A percentile compares a stretch with the other conserved stretches of the same genome.
Conservation (phyloP, 2,329 filamentous ascomycete genomes). For the Curvularia lunata region DNA sequence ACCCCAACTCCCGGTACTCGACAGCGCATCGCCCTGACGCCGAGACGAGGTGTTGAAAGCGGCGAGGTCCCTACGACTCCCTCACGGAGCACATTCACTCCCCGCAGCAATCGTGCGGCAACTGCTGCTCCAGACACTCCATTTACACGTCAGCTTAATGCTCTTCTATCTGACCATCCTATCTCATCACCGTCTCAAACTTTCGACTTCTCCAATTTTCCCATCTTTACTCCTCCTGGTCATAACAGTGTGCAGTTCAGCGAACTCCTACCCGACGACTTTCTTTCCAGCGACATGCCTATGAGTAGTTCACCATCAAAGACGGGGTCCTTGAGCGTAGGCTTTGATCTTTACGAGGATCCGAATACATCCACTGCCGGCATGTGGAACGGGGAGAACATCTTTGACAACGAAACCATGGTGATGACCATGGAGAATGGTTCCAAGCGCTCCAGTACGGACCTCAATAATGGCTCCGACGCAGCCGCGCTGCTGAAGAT, state of each 20-base stretch:
- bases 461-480: constrained; percentile 15
- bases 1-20: constrained; percentile 53
- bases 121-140: constrained; percentile 57
- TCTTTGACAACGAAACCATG: constrained; percentile 43
- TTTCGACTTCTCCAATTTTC: constrained; percentile 47
- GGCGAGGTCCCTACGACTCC: constrained; percentile 25
- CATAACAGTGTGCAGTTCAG: constrained; percentile 33
- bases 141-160: constrained; percentile 67
- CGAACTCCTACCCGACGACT: constrained; percentile 41
- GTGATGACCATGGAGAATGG: constrained; percentile 26
- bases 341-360: constrained; percentile 49
- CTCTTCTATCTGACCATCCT: constrained; percentile 59
- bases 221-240: constrained; percentile 40
- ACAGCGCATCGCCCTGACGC: constrained; percentile 47
- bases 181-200: constrained; percentile 40
- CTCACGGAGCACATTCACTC: constrained; percentile 49
- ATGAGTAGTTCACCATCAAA: constrained; percentile 46
- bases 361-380: constrained; percentile 44
- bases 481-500: constrained; percentile 32
- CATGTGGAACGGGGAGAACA: constrained; percentile 42
- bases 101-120: constrained; percentile 43
- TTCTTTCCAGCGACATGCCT: constrained; percentile 47
- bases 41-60: constrained; percentile 32
- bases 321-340: constrained; percentile 27
- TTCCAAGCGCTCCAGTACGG: constrained; percentile 13